Percentiles rank a stretch among this genome's conserved stretches.
Conservation (phyloP, 306 rosid genomes). For the Rubus idaeus region DNA sequence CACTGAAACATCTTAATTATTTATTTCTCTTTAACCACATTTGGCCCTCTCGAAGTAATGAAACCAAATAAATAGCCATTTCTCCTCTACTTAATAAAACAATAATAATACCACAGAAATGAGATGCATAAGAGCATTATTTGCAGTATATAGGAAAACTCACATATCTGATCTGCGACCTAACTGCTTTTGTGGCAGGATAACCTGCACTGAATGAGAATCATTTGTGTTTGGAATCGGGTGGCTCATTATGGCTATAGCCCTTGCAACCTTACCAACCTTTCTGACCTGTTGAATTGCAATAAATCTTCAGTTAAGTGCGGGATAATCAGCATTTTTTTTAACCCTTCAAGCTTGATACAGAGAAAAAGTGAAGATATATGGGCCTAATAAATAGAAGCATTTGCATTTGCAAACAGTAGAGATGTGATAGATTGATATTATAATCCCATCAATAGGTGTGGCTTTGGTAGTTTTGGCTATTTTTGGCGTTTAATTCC, state of each 20-base stretch:
- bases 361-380: background rate
- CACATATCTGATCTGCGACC: constrained; percentile 99
- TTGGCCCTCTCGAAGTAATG: background rate
- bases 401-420: background rate
- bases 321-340: background rate
- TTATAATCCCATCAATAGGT: background rate
- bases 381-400: background rate
- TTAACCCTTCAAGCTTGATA: background rate
- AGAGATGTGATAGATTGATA: background rate
- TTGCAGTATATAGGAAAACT: constrained; percentile 34
- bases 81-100: background rate
- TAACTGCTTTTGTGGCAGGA: constrained; percentile 95
- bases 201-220: constrained; percentile 86
- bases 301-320: constrained; percentile 22
- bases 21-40: background rate
- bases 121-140: background rate
- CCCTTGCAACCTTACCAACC: constrained; percentile 97
- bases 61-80: background rate
- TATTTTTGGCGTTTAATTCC: background rate
- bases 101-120: background rate
- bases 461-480: background rate
- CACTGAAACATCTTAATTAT: background rate
- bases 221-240: constrained; percentile 88
- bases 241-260: constrained; percentile 95
- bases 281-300: constrained; percentile 75